Base-by-base conservation (phyloP, 345 rosid genomes). In the Xanthoceras sorbifolium region DNA sequence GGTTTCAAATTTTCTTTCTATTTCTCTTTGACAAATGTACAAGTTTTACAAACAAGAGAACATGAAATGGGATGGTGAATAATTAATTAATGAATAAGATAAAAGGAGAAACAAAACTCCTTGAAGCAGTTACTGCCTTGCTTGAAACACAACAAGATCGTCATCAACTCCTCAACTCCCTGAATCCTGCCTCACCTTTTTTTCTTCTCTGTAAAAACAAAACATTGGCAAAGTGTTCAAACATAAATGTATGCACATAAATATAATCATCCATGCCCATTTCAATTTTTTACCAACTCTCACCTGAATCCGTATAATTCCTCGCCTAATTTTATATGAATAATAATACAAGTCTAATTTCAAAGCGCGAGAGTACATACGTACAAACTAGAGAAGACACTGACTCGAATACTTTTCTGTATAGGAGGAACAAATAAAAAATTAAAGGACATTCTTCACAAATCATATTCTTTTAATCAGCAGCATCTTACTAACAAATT, bases 401-500 rank as follows among this genome's bases (percentile, higher is more conserved):
- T n/a, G 44, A 68, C 55, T 38, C 66, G 14, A 73, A 1, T 48
- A 28, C 69, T 50, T 54, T 38, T 78, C 73, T 61, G 22, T 72
- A 52, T 72, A 66, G 25, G 11, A 77, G 14, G 34, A 62, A n/a
- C 67, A 40, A 42, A 67, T 57, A 36, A 76, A 78, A 72, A 29
- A 78, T 36, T 65, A 65, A 54, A 59, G 18, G 62, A 23, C 1
- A 38, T 22, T 44, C 67, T 80, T 68, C 71, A 66, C 79, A 77
- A 74, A 78, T 76, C 75, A 81, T 86, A n/a, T n/a, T n/a, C n/a
- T 84, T 76, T 81, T 79, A 73, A 78, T 71, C 78, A 76, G 86
- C 85, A 66, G 83, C 83, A 79, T 65, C 36, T 36, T 83, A 72
- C 83, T 79, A 76, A 76, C 77, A 78, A 75, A 79, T 84, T 83